Evolutionary conservation across 352 stramenopile species (phyloP).

Genomic region (Phytopythium helicoides): DNA sequence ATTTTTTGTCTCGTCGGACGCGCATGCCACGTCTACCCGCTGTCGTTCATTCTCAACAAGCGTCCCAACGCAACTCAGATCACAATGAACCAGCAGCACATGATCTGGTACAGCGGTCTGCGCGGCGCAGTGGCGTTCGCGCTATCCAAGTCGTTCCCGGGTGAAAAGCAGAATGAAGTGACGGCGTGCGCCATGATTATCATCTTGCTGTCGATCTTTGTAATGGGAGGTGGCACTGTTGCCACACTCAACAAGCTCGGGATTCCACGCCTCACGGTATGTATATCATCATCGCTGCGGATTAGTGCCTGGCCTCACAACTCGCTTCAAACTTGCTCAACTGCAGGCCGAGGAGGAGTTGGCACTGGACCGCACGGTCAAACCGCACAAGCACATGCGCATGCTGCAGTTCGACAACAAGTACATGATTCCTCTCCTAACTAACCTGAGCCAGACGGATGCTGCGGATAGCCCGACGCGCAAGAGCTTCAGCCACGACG

Average conservation of each 20-base stretch:
- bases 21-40: slow-evolving; percentile 87
- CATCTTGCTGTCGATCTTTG: slow-evolving; percentile 90
- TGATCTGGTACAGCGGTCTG: slow-evolving; percentile 95
- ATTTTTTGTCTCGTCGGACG: slow-evolving; percentile 83
- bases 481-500: slow-evolving; percentile 46
- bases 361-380: slow-evolving; percentile 76
- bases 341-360: slow-evolving; percentile 67
- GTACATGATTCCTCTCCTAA: slow-evolving; percentile 81
- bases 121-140: slow-evolving; percentile 92
- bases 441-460: slow-evolving; percentile 61
- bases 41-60: slow-evolving; percentile 71
- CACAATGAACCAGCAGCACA: slow-evolving; percentile 90
- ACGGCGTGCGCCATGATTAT: slow-evolving; percentile 90
- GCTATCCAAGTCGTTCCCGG: slow-evolving; percentile 88
- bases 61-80: slow-evolving; percentile 58
- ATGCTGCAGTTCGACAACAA: slow-evolving; percentile 86
- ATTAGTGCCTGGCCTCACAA: too few species aligned
- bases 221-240: slow-evolving; percentile 90
- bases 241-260: slow-evolving; percentile 82
- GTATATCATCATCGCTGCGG: slow-evolving; percentile 8
- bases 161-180: slow-evolving; percentile 83
- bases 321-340: too few species aligned
- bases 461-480: slow-evolving; percentile 20
- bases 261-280: slow-evolving; percentile 81
- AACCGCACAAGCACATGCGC: slow-evolving; percentile 79